These are phyloP conservation scores for Fusarium agapanthi DNA, from an alignment of 2,329 filamentous ascomycete genomes.

Conservation along the genomic window DNA sequence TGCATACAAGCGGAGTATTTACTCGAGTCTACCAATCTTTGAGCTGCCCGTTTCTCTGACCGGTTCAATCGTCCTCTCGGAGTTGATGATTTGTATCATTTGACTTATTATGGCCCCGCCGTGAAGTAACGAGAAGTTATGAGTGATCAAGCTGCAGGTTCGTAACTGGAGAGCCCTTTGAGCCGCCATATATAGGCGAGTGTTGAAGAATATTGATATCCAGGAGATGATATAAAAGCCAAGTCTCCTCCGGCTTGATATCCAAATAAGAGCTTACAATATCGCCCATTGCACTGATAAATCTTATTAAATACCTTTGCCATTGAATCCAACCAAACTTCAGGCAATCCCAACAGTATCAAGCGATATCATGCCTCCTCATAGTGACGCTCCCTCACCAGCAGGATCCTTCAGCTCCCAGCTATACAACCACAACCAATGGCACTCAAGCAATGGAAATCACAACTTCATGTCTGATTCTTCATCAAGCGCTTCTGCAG, in stretches of 20 bases:
- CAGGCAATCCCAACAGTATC: neutral
- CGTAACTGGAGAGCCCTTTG: neutral
- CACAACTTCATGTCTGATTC: slow-evolving; percentile 44
- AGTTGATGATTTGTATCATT: slow-evolving; percentile 19
- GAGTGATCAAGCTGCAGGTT: neutral
- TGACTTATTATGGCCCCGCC: slow-evolving; percentile 22
- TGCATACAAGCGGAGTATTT: slow-evolving; percentile 29
- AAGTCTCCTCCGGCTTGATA: neutral
- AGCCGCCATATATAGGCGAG: neutral
- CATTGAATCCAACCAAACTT: neutral
- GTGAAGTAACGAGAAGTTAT: neutral
- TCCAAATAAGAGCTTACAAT: neutral
- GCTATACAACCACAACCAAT: slow-evolving; percentile 46
- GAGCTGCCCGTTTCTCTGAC: slow-evolving; percentile 20
- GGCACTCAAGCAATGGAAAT: slow-evolving; percentile 32
- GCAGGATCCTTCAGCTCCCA: slow-evolving; percentile 21
- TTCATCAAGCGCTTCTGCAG: slow-evolving; percentile 51
- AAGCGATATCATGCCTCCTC: slow-evolving; percentile 32
- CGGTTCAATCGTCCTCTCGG: slow-evolving; percentile 17
- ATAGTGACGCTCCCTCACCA: slow-evolving; percentile 37
- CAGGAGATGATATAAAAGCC: slow-evolving; percentile 1
- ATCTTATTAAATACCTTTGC: neutral
- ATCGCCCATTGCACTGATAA: neutral
- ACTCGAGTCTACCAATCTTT: slow-evolving; percentile 31
- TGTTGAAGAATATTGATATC: neutral